Base-by-base conservation (phyloP, 2,329 filamentous ascomycete species). In the Dryadomyces quercivorus region DNA sequence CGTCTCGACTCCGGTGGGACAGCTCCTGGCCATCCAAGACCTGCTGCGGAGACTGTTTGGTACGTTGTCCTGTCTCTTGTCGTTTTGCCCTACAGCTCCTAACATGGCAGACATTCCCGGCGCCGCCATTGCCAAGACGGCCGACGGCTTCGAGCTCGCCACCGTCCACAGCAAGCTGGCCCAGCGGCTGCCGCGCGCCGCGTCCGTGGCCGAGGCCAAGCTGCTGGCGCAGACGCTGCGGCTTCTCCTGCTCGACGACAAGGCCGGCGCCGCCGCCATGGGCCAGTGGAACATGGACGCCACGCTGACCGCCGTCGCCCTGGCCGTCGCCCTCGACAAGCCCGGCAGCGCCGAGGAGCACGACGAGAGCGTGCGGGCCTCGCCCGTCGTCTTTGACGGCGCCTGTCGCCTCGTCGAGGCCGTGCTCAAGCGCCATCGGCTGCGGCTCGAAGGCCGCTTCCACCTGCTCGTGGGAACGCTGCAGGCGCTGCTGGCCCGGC, bases 381-480 rank as follows among this genome's bases (percentile, higher is more conserved):
- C 46, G 61, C 63, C 68, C 7, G 65, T 69, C 6, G 65, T 71
- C 0, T 81, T 72, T 61, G 62, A 69, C 1, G 68, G 68, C 62
- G 66, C 79, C 16, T 82, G 75, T 67, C 73, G 71, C 53, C 69
- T 85, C 9, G 67, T 80, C 20, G 77, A 80, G 54, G 67, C 72
- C 21, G 67, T 84, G 42, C 75, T 85, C 62, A 60, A 75, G 62
- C 77, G 79, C 50, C 79, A 84, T 64, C 72, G 81, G 5, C 70
- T 80, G 46, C 78, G 81, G 10, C 69, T 85, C 1, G 76, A 82
- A 60, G 80, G 80, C 2, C 81, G 81, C 58, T 80, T 81, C 60
- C 81, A 82, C 61, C 67, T 84, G 47, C 69, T 84, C 5, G 66
- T 82, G 49, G 66, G 72, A 40, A 67, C 73, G 2, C 67, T 85